Evolutionary conservation across 2,329 filamentous ascomycete species (phyloP), one percentile per base, ranked within the genome.

Genomic region (Corniculantispora saksenae): DNA sequence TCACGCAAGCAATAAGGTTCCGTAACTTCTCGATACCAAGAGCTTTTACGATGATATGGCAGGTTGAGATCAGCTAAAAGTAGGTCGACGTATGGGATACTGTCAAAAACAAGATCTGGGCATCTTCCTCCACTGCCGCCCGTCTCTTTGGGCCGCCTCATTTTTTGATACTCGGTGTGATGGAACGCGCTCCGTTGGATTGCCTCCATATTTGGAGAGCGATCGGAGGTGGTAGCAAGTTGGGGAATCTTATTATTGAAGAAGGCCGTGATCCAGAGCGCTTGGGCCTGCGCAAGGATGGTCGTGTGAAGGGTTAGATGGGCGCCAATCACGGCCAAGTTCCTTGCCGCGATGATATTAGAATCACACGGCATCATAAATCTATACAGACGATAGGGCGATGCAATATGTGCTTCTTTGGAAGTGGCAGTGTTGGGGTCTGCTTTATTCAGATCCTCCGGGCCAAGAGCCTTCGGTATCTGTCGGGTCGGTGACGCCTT

Each of bases 41-140:
- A 56, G 4, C 54, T 29, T 59, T 72, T 72, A 15, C 70, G 66
- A 21, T 69, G 56, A 5, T 43, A 66, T 10, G 38, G 48, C 25
- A 72, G 56, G 1, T 67, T 66, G 32, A 72, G 35, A 38, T 72
- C 70, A 23, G 56, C 61, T 63, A 70, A 57, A 45, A 71, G 32
- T 67, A 67, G 67, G 23, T 77, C 72, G 8, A 71, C 67, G 71
- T 88, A 90, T 3, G 86, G 86, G 40, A 90, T 66, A 0, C 80
- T 80, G 72, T 89, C 86, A 66, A 88, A 89, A 3, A 86, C 85
- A 59, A 88, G 82, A 70, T 89, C 86, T 0, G 82, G 83, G n/a
- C n/a, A n/a, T n/a, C n/a, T n/a, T n/a, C n/a, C n/a, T 57, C 80
- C 75, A 54, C 74, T 74, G 7, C 78, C 78, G 1, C 85, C 85